Percentiles rank a stretch among this genome's conserved stretches.
These are phyloP conservation scores for Hyphopichia wangnamkhiaoensis DNA, from an alignment of 1,139 yeast species.

Conservation along the genomic window DNA sequence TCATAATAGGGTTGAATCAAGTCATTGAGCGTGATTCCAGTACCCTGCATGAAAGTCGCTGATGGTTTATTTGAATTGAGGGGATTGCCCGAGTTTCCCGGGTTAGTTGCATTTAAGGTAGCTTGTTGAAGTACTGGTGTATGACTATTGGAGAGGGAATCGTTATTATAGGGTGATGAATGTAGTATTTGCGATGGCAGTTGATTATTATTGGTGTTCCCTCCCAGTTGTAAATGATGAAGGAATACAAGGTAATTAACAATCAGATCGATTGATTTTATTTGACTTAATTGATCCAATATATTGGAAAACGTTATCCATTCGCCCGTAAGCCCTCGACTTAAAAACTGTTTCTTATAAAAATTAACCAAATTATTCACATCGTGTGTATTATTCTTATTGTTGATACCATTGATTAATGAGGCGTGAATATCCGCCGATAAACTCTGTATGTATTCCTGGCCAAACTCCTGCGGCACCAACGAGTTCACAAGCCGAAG, in stretches of 20 bases:
- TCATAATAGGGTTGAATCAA: conserved; percentile 35
- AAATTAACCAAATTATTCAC: conserved; percentile 21
- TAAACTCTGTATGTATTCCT: conserved; percentile 38
- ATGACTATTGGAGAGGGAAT: not conserved
- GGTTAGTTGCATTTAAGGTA: not conserved
- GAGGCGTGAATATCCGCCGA: conserved; percentile 27
- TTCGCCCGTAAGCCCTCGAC: conserved; percentile 22
- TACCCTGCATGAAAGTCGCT: too few relatives aligned
- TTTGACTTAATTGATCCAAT: conserved; percentile 29
- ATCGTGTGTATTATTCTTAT: conserved; percentile 12
- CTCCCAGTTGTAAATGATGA: conserved; percentile 20
- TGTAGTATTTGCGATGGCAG: not conserved
- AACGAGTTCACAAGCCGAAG: conserved; percentile 40
- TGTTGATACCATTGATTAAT: conserved; percentile 8
- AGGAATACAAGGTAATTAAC: conserved; percentile 40
- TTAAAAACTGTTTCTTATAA: conserved; percentile 29
- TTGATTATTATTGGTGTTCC: not conserved
- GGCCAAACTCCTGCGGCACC: conserved; percentile 42
- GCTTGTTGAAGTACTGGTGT: not conserved
- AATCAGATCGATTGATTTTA: conserved; percentile 33
- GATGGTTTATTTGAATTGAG: too few relatives aligned
- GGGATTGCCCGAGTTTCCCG: not conserved
- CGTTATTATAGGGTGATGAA: not conserved
- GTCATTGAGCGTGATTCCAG: conserved; percentile 14
- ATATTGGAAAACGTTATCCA: conserved; percentile 36